Evolutionary conservation across 108 stramenopile species (phyloP), one percentile per base, ranked within the genome.

Genomic region (Pseudonitzschia delicatissima): DNA sequence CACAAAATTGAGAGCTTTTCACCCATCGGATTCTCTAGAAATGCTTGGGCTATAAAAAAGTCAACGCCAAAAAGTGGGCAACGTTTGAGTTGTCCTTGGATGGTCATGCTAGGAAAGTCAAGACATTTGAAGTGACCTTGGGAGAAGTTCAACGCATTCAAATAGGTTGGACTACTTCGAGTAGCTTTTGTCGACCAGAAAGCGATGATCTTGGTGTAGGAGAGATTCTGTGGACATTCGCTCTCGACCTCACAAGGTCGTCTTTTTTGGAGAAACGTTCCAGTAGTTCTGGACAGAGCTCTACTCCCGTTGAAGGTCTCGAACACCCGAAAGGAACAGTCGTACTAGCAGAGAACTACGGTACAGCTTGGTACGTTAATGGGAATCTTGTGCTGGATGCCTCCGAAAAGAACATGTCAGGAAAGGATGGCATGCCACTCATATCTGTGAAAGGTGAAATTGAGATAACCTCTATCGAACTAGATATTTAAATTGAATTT

Each of bases 281-380:
- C 6, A 39, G 6, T 6, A 39, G 6, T 2, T 5, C 1, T n/a
- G 42, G 11, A 51, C 23, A 42, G 40, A 15, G 40, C 11, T 42
- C 40, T 15, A 42, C 15, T 51, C 0, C 50, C 18, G 4, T 44
- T 7, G 50, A 25, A 51, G 13, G 21, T 12, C 12, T 45, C 23
- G 68, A 69, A 0, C 17, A 45, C 25, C 68, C 53, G 55, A 57
- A 50, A 49, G 60, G 45, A 0, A 31, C 69, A 18, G 45, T 40
- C 13, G 48, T 61, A 1, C 59, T 60, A 28, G 17, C 69, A 0
- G 26, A 62, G 23, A 26, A 61, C 34, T 40, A 5, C 11, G 60
- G 45, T 13, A 37, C 8, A 36, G 29, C 33, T 11, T 48, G 45
- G 33, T 28, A 42, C 40, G 60, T 44, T 0, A 33, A 40, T 12